phyloP scores from a whole-genome alignment of 495 filamentous ascomycete species.

The Terfezia boudieri region DNA sequence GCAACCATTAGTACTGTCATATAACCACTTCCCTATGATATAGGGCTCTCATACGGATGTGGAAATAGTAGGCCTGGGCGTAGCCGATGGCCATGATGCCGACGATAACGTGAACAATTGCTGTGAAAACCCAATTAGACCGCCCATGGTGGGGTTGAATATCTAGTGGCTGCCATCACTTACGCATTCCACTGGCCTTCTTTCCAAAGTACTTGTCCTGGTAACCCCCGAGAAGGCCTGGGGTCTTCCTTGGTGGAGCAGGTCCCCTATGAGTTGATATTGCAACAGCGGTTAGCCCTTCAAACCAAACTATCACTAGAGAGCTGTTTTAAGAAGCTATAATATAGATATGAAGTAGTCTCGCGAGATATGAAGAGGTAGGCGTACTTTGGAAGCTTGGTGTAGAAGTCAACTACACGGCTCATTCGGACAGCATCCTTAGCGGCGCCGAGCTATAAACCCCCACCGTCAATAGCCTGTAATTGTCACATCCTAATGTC shows the following conservation, averaged over 20 bases:
- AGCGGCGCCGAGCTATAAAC: constrained; percentile 46
- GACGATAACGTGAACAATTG: constrained; percentile 65
- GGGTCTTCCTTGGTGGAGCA: constrained; percentile 56
- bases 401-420: constrained; percentile 92
- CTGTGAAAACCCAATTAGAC: constrained; percentile 24
- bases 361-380: no score
- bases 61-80: constrained; percentile 97
- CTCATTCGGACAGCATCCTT: constrained; percentile 91
- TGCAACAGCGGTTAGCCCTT: not conserved
- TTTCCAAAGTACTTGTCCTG: constrained; percentile 87
- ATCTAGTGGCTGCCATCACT: constrained; percentile 20
- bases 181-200: constrained; percentile 71
- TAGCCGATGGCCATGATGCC: constrained; percentile 60
- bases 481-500: not conserved
- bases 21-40: no score
- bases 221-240: constrained; percentile 66
- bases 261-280: constrained; percentile 33
- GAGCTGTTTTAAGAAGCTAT: not conserved
- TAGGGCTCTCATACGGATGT: constrained; percentile 53
- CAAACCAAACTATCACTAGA: not conserved
- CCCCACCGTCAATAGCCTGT: not conserved
- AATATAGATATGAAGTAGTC: not conserved
- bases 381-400: constrained; percentile 46
- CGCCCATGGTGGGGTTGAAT: not conserved
- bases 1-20: not conserved